phyloP scores from a whole-genome alignment of 345 rosid genomes.

The Psidium friedrichsthalianum region DNA sequence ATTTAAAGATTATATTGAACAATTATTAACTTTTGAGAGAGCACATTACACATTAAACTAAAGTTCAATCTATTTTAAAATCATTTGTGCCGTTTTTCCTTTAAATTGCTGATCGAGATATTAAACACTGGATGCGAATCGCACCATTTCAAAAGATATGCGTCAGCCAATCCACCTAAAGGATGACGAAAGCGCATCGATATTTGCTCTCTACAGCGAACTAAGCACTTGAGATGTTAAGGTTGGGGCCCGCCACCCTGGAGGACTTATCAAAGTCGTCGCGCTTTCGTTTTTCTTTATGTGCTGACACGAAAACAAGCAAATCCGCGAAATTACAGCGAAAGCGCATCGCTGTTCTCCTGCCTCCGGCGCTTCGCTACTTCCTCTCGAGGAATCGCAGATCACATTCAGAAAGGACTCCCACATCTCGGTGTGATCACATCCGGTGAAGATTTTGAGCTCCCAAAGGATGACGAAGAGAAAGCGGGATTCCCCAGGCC shows the following conservation, averaged over 20 bases:
- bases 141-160: slow-evolving; percentile 13
- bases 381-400: not conserved
- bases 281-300: not conserved
- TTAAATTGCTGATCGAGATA: slow-evolving; percentile 74
- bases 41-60: too few species aligned
- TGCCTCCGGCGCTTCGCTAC: not conserved
- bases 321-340: not conserved
- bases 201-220: slow-evolving; percentile 44
- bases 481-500: not conserved
- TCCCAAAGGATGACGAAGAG: not conserved
- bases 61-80: too few species aligned
- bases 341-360: not conserved
- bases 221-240: slow-evolving; percentile 30
- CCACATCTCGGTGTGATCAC: not conserved
- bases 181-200: slow-evolving; percentile 23
- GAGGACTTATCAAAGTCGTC: not conserved
- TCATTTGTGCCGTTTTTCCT: too few species aligned
- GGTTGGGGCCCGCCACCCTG: not conserved
- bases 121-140: slow-evolving; percentile 44
- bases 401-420: not conserved
- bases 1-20: fast-evolving
- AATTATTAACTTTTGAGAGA: too few species aligned
- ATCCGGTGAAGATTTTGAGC: not conserved
- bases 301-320: not conserved
- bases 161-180: slow-evolving; percentile 76